These are phyloP conservation scores for Pythium brachiatum DNA, from an alignment of 352 stramenopile species.

Conservation along the genomic window DNA sequence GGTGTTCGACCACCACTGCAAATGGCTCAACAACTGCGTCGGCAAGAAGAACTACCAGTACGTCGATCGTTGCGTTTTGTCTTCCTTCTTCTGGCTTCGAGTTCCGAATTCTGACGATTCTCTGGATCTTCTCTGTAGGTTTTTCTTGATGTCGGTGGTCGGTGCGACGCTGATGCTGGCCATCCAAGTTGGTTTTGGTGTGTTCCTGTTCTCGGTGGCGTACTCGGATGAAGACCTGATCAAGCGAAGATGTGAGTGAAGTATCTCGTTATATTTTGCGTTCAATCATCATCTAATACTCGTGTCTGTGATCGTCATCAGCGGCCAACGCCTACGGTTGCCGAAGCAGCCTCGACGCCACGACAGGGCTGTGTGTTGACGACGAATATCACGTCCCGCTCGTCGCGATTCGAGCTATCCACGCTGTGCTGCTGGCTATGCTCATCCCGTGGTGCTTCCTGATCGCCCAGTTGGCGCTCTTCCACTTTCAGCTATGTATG, in stretches of 20 bases:
- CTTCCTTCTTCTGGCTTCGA: neutral
- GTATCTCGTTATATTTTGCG: neutral
- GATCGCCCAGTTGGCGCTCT: conserved; percentile 75
- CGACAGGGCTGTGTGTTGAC: conserved; percentile 48
- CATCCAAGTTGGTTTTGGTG: conserved; percentile 66
- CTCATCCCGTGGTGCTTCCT: conserved; percentile 72
- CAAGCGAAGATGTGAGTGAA: conserved; percentile 33
- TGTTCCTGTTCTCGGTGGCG: conserved; percentile 53
- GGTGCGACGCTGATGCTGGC: conserved; percentile 58
- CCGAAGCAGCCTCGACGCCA: conserved; percentile 31
- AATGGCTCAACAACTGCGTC: conserved; percentile 97
- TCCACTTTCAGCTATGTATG: conserved; percentile 85
- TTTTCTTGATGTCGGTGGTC: conserved; percentile 75
- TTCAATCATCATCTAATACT: neutral
- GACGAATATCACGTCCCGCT: conserved; percentile 55
- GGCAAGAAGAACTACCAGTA: conserved; percentile 82
- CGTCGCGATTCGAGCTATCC: conserved; percentile 54
- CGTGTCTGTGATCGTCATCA: neutral
- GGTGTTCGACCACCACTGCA: conserved; percentile 97
- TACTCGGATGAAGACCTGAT: conserved; percentile 47
- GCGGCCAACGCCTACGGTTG: conserved; percentile 68
- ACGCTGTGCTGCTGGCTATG: conserved; percentile 64
- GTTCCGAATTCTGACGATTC: neutral
- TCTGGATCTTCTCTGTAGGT: conserved; percentile 23
- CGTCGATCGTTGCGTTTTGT: neutral